Conservation (phyloP, 352 stramenopile genomes). For the Pythium myriotylum region DNA sequence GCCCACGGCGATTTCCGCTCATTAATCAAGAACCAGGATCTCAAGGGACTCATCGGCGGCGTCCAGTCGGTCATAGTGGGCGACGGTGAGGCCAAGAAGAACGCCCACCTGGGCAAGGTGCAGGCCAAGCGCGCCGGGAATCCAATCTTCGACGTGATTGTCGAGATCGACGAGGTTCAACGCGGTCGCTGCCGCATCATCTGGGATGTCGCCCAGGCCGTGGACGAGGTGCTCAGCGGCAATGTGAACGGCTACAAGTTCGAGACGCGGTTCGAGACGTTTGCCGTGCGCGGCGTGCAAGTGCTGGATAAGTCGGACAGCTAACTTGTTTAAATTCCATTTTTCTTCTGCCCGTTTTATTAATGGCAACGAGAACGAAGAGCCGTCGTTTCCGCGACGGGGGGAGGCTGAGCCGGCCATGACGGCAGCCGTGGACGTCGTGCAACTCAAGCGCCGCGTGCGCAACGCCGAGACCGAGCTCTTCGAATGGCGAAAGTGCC, state of each 20-base stretch:
- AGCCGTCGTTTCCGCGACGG: background rate
- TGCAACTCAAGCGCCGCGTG: conserved; percentile 64
- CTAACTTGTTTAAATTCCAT: background rate
- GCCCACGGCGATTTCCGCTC: conserved; percentile 82
- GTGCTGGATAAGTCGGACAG: conserved; percentile 13
- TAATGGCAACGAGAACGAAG: background rate
- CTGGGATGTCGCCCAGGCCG: conserved; percentile 60
- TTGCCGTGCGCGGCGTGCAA: conserved; percentile 34
- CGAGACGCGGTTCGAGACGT: conserved; percentile 43
- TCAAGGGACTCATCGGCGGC: conserved; percentile 79
- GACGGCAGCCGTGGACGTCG: conserved; percentile 16
- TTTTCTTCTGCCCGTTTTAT: background rate
- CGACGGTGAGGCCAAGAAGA: conserved; percentile 49
- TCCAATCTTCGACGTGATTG: conserved; percentile 84
- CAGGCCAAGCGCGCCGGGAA: conserved; percentile 49
- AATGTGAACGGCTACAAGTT: conserved; percentile 30
- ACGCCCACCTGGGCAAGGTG: conserved; percentile 34
- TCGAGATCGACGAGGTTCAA: conserved; percentile 68
- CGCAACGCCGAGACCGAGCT: conserved; percentile 57
- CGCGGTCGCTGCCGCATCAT: conserved; percentile 71
- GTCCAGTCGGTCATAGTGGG: conserved; percentile 69
- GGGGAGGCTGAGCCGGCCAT: too few relatives aligned
- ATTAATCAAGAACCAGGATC: conserved; percentile 84
- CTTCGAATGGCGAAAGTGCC: conserved; percentile 67
- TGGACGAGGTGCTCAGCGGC: conserved; percentile 65